These are phyloP conservation scores for Phytophthora tubulina DNA, from an alignment of 352 stramenopile species.

Conservation along the genomic window DNA sequence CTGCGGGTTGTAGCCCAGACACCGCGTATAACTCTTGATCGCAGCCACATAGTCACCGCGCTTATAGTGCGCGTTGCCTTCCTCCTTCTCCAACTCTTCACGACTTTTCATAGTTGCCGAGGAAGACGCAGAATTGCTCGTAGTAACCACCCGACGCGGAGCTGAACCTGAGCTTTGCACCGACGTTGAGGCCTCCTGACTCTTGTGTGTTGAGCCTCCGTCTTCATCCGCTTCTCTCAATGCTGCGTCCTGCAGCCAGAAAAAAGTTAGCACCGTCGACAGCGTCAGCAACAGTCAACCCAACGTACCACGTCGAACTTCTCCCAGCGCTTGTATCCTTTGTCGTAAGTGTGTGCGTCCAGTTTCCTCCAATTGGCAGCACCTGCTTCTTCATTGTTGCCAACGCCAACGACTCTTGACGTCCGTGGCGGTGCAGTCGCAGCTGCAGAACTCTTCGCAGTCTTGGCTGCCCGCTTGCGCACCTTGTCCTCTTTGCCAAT, in stretches of 20 bases:
- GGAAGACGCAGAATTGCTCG: conserved; percentile 4
- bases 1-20: conserved; percentile 72
- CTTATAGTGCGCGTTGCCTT: conserved; percentile 94
- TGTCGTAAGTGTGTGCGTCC: conserved; percentile 89
- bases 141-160: conserved; percentile 16
- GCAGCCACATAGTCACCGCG: conserved; percentile 87
- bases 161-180: background rate
- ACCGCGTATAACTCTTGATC: conserved; percentile 91
- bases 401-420: conserved; percentile 8
- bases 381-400: background rate
- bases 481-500: conserved; percentile 65
- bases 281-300: background rate
- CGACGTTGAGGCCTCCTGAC: background rate
- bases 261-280: conserved; percentile 1
- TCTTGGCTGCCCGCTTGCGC: conserved; percentile 36
- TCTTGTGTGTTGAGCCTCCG: background rate
- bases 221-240: conserved; percentile 54
- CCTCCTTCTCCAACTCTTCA: conserved; percentile 85
- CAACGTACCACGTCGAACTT: conserved; percentile 86
- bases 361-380: conserved; percentile 34
- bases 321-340: conserved; percentile 92
- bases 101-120: conserved; percentile 36
- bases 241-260: conserved; percentile 50
- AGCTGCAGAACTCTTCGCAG: conserved; percentile 13
- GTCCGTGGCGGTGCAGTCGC: conserved; percentile 37